Percentiles rank a stretch among this genome's conserved stretches.
Conservation (phyloP, 768 basidiomycete species). For the Russula foetens region DNA sequence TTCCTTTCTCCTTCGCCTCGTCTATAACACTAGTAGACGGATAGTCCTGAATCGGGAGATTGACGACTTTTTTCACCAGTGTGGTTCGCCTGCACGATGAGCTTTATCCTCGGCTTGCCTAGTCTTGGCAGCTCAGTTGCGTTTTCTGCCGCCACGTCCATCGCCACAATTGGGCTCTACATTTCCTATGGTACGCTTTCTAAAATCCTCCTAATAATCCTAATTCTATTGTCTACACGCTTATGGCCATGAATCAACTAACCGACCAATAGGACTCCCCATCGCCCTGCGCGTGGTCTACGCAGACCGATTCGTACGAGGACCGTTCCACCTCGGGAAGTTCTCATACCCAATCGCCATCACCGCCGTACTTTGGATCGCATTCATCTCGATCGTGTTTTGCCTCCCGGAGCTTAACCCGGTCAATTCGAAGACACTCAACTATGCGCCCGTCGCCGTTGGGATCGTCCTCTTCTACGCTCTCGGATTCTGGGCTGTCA, state of each 20-base stretch:
- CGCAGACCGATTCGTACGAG: constrained; percentile 48
- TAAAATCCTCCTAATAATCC: no score
- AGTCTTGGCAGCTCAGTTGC: constrained; percentile 68
- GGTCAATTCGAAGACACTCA: constrained; percentile 62
- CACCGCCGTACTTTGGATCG: constrained; percentile 56
- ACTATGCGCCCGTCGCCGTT: constrained; percentile 70
- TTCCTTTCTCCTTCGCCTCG: neutral
- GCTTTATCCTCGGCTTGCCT: constrained; percentile 67
- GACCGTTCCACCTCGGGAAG: constrained; percentile 63
- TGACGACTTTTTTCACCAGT: constrained; percentile 33
- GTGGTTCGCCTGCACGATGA: constrained; percentile 71
- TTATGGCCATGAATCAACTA: neutral
- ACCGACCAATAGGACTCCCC: constrained; percentile 43
- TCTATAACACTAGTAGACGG: neutral
- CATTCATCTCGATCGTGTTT: constrained; percentile 65
- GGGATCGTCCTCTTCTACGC: constrained; percentile 61
- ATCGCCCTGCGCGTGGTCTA: constrained; percentile 61
- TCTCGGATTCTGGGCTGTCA: constrained; percentile 61
- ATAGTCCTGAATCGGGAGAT: no score
- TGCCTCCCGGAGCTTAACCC: constrained; percentile 66
- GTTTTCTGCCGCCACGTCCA: constrained; percentile 46
- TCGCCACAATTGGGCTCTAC: constrained; percentile 70
- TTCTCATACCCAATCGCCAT: constrained; percentile 56
- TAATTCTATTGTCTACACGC: neutral
- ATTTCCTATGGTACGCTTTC: constrained; percentile 53